Base-by-base conservation (phyloP, 805 yeast species). In the Candida ponderosae region DNA sequence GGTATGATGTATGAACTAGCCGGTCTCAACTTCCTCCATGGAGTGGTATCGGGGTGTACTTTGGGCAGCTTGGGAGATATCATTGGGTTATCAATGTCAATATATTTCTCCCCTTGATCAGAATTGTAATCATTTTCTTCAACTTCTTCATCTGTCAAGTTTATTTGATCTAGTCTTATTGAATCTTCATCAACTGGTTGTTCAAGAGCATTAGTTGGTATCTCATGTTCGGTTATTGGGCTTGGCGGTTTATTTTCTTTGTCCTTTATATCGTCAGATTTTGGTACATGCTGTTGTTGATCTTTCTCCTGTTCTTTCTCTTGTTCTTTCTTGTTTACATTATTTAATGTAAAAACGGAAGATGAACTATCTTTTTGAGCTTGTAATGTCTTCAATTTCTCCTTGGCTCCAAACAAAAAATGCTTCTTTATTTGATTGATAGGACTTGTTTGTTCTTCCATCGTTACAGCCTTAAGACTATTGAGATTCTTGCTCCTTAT, bases 41-140 rank as follows among this genome's bases (percentile, higher is more conserved):
- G 66, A 1, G 66, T 62, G 39, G 59, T 44, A 6, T 63, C 58
- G 6, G 55, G 59, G 17, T 52, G 50, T 34, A 62, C 47, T 37
- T 51, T 53, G 14, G 68, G 68, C 18, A 62, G 42, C 17, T 46
- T 46, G 5, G 57, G 58, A 17, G 43, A 49, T 19, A 44, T 48
- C 16, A 26, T 46, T 36, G 40, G 62, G 41, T 50, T 44, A 35
- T 53, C 58, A 24, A 53, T 52, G 21, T 51, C 56, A 19, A 51
- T 42, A 32, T 36, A 40, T 30, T 33, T 36, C 31, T 36, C 35
- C 23, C 35, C 31, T 19, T 16, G 4, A 23, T 19, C n/a, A 24
- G 17, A 24, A 15, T 27, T 15, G 14, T 43, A 45, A 8, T 40
- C 51, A 6, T 41, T 40, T 7, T 51, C 57, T 18, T 43, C 54